phyloP scores from a whole-genome alignment of 768 basidiomycete species.

The Pleurotus tuoliensis region DNA sequence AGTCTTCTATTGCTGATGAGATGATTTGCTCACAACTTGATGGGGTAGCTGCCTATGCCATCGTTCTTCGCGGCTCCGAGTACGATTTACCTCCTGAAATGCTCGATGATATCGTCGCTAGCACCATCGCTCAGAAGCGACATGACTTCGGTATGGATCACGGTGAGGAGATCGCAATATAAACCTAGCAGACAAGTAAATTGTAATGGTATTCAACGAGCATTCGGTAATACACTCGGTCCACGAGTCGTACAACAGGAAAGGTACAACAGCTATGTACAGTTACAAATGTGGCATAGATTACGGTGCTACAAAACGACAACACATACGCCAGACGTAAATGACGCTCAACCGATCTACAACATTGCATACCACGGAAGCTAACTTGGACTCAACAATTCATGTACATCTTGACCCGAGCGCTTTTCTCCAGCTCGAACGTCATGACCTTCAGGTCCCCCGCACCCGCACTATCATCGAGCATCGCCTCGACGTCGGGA shows the following conservation, averaged over 20 bases:
- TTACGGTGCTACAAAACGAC: neutral
- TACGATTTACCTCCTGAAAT: constrained; percentile 66
- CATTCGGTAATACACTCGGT: neutral
- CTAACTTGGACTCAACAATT: neutral
- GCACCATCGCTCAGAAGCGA: constrained; percentile 35
- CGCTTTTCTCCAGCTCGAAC: neutral
- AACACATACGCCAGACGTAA: neutral
- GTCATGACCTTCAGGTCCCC: neutral
- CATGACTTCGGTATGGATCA: constrained; percentile 9
- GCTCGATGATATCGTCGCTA: constrained; percentile 65
- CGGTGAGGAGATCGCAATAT: neutral
- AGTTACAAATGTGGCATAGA: neutral
- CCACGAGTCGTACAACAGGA: neutral
- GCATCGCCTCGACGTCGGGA: neutral
- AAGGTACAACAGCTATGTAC: neutral
- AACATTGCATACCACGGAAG: neutral
- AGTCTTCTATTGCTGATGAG: neutral
- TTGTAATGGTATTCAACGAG: neutral
- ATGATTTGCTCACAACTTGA: constrained; percentile 8
- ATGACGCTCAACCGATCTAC: neutral
- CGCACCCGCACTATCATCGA: neutral
- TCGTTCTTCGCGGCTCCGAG: constrained; percentile 69
- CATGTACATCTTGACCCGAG: neutral
- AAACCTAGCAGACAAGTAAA: neutral
- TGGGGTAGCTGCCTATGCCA: constrained; percentile 62